These are phyloP conservation scores for Sporothrix phasma DNA, from an alignment of 2,329 filamentous ascomycete species.

Conservation along the genomic window DNA sequence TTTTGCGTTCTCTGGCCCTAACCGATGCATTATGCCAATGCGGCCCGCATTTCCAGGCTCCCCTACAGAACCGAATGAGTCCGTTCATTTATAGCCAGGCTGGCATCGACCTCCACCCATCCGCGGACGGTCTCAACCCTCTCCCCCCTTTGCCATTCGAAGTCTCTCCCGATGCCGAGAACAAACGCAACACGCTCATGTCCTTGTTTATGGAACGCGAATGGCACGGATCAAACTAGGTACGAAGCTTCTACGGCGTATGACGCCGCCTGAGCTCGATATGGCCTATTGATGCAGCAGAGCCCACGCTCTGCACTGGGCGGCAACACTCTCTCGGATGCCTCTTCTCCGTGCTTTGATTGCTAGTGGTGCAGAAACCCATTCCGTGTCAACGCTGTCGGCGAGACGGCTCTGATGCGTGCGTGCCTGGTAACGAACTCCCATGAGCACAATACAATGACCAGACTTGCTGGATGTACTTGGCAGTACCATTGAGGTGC, in stretches of 20 bases:
- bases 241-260: conserved; percentile 66
- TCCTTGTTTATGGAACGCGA: conserved; percentile 70
- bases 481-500: conserved; percentile 79
- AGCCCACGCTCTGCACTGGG: conserved; percentile 92
- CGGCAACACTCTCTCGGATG: conserved; percentile 81
- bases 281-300: conserved; percentile 82
- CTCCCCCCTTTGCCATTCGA: conserved; percentile 56
- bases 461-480: conserved; percentile 83
- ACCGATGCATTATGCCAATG: conserved; percentile 34
- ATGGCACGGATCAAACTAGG: conserved; percentile 55
- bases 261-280: conserved; percentile 75
- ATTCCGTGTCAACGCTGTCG: conserved; percentile 75
- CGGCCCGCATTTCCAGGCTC: conserved; percentile 52
- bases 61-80: conserved; percentile 71
- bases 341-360: conserved; percentile 73
- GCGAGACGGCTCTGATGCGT: conserved; percentile 87
- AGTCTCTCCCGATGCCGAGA: conserved; percentile 55
- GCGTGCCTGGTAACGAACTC: conserved; percentile 92
- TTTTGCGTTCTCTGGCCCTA: conserved; percentile 37
- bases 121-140: conserved; percentile 47
- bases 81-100: conserved; percentile 58
- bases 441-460: conserved; percentile 80
- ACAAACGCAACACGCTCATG: conserved; percentile 73
- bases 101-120: conserved; percentile 28
- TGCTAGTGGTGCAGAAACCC: conserved; percentile 75